phyloP scores from a whole-genome alignment of 2,329 filamentous ascomycete genomes.

The Grosmannia clavigera region DNA sequence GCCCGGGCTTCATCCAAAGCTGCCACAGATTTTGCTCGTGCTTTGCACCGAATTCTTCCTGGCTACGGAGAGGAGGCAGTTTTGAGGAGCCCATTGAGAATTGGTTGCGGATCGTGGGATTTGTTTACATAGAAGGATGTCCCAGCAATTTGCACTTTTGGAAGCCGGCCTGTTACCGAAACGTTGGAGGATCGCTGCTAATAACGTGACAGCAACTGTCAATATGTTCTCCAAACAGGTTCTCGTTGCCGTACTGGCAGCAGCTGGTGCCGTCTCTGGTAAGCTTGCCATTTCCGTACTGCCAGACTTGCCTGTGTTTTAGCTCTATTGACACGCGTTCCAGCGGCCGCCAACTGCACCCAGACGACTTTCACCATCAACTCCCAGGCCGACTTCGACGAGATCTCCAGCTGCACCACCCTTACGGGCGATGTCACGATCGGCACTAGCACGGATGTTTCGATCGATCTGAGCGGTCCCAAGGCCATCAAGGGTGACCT shows the following conservation, averaged over 20 bases:
- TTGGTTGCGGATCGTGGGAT: background rate
- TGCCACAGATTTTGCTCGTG: no score
- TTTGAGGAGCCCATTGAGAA: background rate
- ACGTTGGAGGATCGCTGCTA: no score
- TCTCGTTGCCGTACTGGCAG: conserved; percentile 28
- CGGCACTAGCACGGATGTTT: conserved; percentile 38
- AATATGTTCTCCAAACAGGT: conserved; percentile 32
- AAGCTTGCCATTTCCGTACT: conserved; percentile 11
- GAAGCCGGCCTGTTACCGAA: no score
- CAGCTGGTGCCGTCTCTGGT: conserved; percentile 26
- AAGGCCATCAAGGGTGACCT: conserved; percentile 44
- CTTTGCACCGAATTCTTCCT: no score
- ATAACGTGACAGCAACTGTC: conserved; percentile 5
- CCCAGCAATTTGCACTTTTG: no score
- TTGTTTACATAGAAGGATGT: background rate
- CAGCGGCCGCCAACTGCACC: conserved; percentile 15
- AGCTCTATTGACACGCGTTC: conserved; percentile 5
- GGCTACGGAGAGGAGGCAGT: no score
- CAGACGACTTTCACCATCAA: conserved; percentile 41
- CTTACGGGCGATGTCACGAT: conserved; percentile 59
- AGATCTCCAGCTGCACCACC: conserved; percentile 51
- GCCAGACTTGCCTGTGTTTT: background rate
- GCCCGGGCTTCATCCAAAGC: no score
- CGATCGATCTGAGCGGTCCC: conserved; percentile 50
- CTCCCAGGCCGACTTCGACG: conserved; percentile 48